Evolutionary conservation across 2,329 filamentous ascomycete genomes (phyloP), one percentile per base, ranked within the genome.

Genomic region (Cytospora mali): DNA sequence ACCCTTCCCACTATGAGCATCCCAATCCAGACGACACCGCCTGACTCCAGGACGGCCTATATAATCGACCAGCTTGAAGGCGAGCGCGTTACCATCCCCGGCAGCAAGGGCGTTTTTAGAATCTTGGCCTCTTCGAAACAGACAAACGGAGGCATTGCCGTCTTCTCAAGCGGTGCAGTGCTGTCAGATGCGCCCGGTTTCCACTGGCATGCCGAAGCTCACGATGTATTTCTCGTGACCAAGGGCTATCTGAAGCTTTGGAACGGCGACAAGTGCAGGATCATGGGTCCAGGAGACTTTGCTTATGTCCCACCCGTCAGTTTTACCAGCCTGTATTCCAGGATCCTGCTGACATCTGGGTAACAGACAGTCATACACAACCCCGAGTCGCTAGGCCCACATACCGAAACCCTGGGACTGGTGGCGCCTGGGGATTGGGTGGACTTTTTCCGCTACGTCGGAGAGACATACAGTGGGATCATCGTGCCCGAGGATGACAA

Each of bases 361-460:
- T 84, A 85, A 0, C 42, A 83, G 79, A 78, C 73, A 65, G 74
- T 81, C 10, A 75, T 86, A 52, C 84, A 87, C 68, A 84, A 84
- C 66, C 83, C 83, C 5, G 79, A 85, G 61, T 74, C 84, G 28
- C 73, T 83, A 1, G 82, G 82, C 1, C 76, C 81, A 0, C 81
- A 85, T 65, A 82, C 82, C 2, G 84, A 86, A 65, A 78, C 79
- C 23, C 72, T 82, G 1, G 82, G 83, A 16, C 71, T 87, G 4
- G 80, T 86, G 29, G 81, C 81, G 0, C 84, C 84, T 0, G 84
- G 82, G 6, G 83, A 84, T 68, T 86, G 84, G 84, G 75, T 84
- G 29, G 83, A 86, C 67, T 86, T 87, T 74, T 87, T 86, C 74
- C 78, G 84, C 55, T 81, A 84, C 68, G 78, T 86, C 9, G 78